These are phyloP conservation scores for Colletotrichum magnum DNA, from an alignment of 2,329 filamentous ascomycete species.

Conservation along the genomic window DNA sequence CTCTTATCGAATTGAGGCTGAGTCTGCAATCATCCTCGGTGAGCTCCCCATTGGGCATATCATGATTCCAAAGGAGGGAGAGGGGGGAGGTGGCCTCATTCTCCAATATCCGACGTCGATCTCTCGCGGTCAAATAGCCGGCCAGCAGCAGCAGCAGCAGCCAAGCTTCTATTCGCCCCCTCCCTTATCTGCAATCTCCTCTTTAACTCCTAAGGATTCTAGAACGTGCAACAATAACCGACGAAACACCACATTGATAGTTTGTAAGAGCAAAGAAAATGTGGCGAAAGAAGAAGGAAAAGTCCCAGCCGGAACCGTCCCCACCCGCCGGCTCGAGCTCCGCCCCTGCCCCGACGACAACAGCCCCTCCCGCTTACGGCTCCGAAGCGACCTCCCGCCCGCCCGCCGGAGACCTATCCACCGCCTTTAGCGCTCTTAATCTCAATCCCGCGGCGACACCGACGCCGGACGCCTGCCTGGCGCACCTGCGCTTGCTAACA, in stretches of 20 bases:
- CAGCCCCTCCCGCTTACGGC: not conserved
- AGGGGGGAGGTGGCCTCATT: no score
- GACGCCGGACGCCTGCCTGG: constrained; percentile 20
- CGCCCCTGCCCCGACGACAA: not conserved
- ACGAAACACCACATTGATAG: not conserved
- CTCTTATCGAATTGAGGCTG: not conserved
- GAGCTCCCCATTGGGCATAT: no score
- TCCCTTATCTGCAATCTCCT: no score
- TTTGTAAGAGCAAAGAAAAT: not conserved
- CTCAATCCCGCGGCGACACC: not conserved
- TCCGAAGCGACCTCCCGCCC: not conserved
- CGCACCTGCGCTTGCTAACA: constrained; percentile 76
- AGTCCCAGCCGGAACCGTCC: not conserved
- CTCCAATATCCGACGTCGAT: no score
- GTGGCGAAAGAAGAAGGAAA: constrained; percentile 1
- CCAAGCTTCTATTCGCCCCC: no score
- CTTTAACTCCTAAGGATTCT: no score
- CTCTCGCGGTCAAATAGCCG: no score
- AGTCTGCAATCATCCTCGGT: not conserved
- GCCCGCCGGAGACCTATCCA: not conserved
- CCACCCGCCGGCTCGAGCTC: not conserved
- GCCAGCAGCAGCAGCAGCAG: no score
- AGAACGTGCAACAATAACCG: no score
- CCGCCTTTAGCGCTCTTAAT: not conserved
- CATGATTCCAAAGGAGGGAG: no score